These are phyloP conservation scores for Tetradesmus obliquus DNA, from an alignment of 139 green algal species.

Conservation along the genomic window DNA sequence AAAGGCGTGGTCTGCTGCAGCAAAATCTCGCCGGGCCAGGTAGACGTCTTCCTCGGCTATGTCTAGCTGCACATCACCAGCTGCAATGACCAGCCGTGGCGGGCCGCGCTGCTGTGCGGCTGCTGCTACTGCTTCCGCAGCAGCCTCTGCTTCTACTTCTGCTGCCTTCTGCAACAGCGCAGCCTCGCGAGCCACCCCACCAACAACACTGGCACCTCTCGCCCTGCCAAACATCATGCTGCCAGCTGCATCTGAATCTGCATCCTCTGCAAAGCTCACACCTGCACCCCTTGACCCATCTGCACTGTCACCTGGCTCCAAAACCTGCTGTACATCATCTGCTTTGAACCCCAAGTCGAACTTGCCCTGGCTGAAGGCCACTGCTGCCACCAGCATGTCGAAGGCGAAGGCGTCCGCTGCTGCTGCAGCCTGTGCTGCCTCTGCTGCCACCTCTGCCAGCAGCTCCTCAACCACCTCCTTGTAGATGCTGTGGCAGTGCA, in stretches of 20 bases:
- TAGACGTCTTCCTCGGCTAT: slow-evolving; percentile 41
- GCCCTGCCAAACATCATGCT: not conserved
- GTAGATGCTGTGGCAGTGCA: slow-evolving; percentile 34
- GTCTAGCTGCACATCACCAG: not conserved
- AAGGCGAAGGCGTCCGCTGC: slow-evolving; percentile 52
- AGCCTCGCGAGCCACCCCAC: slow-evolving; percentile 11
- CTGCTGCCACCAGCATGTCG: slow-evolving; percentile 62
- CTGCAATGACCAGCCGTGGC: not conserved
- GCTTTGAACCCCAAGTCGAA: slow-evolving; percentile 3
- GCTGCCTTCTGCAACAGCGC: slow-evolving; percentile 38
- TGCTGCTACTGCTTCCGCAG: not conserved
- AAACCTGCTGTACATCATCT: not conserved
- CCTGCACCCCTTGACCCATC: not conserved
- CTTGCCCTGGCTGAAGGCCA: slow-evolving; percentile 56
- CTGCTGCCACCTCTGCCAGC: slow-evolving; percentile 50
- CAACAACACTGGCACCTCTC: not conserved
- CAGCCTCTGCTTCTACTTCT: not conserved
- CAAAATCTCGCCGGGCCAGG: slow-evolving; percentile 8
- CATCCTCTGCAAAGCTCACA: not conserved
- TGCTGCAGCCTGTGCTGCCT: slow-evolving; percentile 38
- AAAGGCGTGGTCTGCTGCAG: not conserved
- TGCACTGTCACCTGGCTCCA: not conserved
- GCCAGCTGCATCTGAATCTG: not conserved
- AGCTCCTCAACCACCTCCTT: slow-evolving; percentile 64
- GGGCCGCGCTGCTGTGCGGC: not conserved